Base-by-base conservation (phyloP, 768 basidiomycete genomes). In the Calvatia gigantea region DNA sequence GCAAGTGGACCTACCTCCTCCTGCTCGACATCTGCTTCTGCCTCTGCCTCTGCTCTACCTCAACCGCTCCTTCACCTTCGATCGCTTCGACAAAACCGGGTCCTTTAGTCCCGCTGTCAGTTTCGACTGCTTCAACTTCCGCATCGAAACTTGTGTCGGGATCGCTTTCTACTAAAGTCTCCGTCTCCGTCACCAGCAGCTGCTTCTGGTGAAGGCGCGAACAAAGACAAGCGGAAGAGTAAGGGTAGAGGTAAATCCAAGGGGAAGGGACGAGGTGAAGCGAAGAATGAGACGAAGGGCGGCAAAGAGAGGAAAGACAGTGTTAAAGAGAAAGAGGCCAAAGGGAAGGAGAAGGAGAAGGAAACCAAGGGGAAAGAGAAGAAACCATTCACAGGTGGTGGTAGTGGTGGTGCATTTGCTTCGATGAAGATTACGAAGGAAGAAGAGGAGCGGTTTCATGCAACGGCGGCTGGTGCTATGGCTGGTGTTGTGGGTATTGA, bases 11-110 rank as follows among this genome's bases (percentile, higher is more conserved):
- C n/a, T n/a, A n/a, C n/a, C n/a, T n/a, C n/a, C n/a, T n/a, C n/a
- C n/a, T n/a, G n/a, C n/a, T n/a, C n/a, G n/a, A n/a, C n/a, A n/a
- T n/a, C n/a, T n/a, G n/a, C n/a, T n/a, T n/a, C n/a, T n/a, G n/a
- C n/a, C n/a, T n/a, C n/a, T n/a, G n/a, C n/a, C n/a, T n/a, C n/a
- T n/a, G n/a, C n/a, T n/a, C n/a, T n/a, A n/a, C n/a, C n/a, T n/a
- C n/a, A n/a, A n/a, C n/a, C n/a, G n/a, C n/a, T n/a, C n/a, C n/a
- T n/a, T n/a, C n/a, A 15, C 35, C 35, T 46, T 46, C 54, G 21
- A 27, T 62, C 12, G 61, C 65, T 19, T 61, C 64, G 31, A 60
- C 64, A n/a, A n/a, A n/a, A n/a, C n/a, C n/a, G n/a, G n/a, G n/a
- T n/a, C n/a, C n/a, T n/a, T n/a, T n/a, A n/a, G n/a, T n/a, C 15